Evolutionary conservation across 345 rosid species (phyloP).

Genomic region (Eucalyptus tenuipes): DNA sequence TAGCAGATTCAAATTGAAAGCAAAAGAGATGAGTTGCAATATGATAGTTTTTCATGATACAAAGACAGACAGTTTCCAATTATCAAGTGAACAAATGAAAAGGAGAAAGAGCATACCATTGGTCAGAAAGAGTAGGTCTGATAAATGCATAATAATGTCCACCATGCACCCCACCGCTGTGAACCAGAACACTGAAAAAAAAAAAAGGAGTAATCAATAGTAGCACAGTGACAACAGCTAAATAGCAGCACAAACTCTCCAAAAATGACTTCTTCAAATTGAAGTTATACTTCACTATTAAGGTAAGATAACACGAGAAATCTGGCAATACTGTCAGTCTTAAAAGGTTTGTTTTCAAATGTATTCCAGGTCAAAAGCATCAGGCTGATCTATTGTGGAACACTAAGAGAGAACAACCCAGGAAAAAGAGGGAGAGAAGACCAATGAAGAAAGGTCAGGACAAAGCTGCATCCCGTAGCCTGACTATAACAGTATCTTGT

Average conservation of each 20-base stretch:
- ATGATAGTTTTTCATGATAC: neutral
- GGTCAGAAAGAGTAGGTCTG: constrained; percentile 89
- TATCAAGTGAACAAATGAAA: neutral
- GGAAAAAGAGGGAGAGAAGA: neutral
- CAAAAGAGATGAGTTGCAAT: neutral
- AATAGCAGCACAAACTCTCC: neutral
- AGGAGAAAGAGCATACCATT: constrained; percentile 43
- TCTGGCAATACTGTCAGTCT: neutral
- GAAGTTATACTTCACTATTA: neutral
- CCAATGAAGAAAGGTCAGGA: neutral
- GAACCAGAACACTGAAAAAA: constrained; percentile 81
- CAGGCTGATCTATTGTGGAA: neutral
- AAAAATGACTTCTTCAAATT: neutral
- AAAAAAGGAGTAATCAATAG: constrained; percentile 1
- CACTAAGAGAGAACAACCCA: neutral
- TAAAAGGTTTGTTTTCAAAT: neutral
- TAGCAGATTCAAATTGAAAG: neutral
- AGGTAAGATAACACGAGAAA: neutral
- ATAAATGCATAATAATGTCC: constrained; percentile 99
- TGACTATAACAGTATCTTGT: neutral
- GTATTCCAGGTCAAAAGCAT: neutral
- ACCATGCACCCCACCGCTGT: constrained; percentile 96
- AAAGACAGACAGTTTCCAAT: neutral
- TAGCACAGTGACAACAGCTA: neutral
- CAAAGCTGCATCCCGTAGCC: neutral